Evolutionary conservation across 352 stramenopile genomes (phyloP), one percentile per base, ranked within the genome.

Genomic region (Lagenidium giganteum): DNA sequence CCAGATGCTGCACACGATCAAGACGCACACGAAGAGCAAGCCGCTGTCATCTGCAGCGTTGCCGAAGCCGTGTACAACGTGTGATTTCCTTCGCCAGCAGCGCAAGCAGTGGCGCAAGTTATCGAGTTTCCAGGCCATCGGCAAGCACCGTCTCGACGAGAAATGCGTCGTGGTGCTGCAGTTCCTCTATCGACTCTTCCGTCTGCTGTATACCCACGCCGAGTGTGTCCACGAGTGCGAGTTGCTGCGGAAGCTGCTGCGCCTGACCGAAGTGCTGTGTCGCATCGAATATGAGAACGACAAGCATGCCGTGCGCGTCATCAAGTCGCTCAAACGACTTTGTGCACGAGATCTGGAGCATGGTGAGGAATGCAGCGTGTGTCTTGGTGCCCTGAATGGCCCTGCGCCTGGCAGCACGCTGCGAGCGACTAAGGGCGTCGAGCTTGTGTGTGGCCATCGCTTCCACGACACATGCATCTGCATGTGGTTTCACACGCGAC

Each of bases 401-500:
- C 2, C 8, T 20, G 30, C 37, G 11, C 18, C 29, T 17, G 31
- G 26, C 12, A 23, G 4, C n/a, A 38, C 23, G 2, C 11, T 18
- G 2, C 18, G 47, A 46, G 33, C 48, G 21, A 9, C 42, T 3
- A 33, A 39, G 18, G 59, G 32, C n/a, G 61, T 82, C 23, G 61
- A 64, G 31, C 50, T 89, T 6, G 33, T 50, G 12, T 89, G 77
- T 41, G 77, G 77, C 36, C 77, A 89, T 43, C 54, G 53, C n/a
- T 89, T 87, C 59, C 77, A 89, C 40, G 77, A 89, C 45, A 69
- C 71, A 17, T 89, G 77, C 46, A 68, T 89, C 26, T 84, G 67
- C 29, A 51, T 72, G 47, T 89, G 77, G 77, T 82, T 86, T 30
- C 60, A 70, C 51, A 53, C 73, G 22, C 58, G 60, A 0, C 53